A percentile compares a stretch with the other conserved stretches of the same genome.
Conservation (phyloP, 164 flowering plant genomes). For the Aristolochia contorta region DNA sequence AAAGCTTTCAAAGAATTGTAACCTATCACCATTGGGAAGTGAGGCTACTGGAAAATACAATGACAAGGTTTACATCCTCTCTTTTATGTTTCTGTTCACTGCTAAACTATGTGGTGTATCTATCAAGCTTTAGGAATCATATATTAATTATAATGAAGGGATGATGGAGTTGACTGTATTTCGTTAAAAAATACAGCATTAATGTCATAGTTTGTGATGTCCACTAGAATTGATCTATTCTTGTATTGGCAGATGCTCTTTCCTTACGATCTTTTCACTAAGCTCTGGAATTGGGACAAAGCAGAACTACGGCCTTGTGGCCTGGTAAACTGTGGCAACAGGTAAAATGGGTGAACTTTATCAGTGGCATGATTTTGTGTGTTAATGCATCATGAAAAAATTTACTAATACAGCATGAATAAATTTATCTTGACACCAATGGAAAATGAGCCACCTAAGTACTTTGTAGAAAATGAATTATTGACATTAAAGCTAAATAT, state of each 20-base stretch:
- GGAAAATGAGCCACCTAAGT: too few species aligned
- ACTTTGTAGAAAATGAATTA: too few species aligned
- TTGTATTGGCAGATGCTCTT: slow-evolving; percentile 48
- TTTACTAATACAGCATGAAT: too few species aligned
- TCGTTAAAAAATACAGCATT: not conserved
- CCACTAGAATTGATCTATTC: not conserved
- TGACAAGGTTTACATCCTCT: slow-evolving; percentile 34
- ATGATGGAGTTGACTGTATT: not conserved
- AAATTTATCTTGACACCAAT: too few species aligned
- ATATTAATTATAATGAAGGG: not conserved
- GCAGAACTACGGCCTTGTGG: slow-evolving; percentile 73
- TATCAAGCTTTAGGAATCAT: not conserved
- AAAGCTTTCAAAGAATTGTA: slow-evolving; percentile 28
- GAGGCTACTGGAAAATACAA: slow-evolving; percentile 32
- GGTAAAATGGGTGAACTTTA: slow-evolving; percentile 29
- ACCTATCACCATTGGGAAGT: slow-evolving; percentile 17
- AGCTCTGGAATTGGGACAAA: slow-evolving; percentile 57
- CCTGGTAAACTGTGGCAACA: slow-evolving; percentile 83
- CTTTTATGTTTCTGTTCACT: not conserved
- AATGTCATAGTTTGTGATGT: not conserved
- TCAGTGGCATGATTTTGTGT: not conserved
- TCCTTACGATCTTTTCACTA: slow-evolving; percentile 60
- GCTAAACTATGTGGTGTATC: not conserved
- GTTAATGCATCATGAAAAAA: not conserved
- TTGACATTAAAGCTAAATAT: too few species aligned